Percentiles rank a stretch among this genome's conserved stretches.
Evolutionary conservation across 2,329 filamentous ascomycete species (phyloP).

Genomic region (Colletotrichum magnum): DNA sequence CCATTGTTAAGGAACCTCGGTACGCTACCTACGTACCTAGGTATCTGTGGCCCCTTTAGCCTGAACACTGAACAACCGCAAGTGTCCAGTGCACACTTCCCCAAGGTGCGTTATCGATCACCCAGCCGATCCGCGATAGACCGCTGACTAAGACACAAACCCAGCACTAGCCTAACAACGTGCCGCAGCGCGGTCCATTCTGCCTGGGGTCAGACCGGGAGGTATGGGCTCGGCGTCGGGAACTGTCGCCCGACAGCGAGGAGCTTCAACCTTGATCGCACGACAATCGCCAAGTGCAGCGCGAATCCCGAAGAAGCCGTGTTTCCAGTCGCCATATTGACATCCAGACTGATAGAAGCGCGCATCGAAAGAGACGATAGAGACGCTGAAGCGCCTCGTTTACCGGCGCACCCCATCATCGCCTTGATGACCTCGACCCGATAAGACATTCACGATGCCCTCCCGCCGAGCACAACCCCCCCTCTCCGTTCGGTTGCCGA

Average conservation of each 20-base stretch:
- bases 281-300: constrained; percentile 31
- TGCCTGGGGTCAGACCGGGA: constrained; percentile 8
- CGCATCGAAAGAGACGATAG: neutral
- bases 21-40: neutral
- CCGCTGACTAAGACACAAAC: constrained; percentile 30
- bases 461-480: constrained; percentile 57
- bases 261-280: constrained; percentile 39
- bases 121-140: neutral
- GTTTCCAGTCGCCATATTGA: neutral
- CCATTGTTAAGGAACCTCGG: too few species aligned
- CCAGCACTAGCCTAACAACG: too few species aligned
- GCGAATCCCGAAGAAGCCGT: constrained; percentile 1
- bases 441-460: constrained; percentile 42
- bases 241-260: constrained; percentile 27
- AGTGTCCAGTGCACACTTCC: neutral
- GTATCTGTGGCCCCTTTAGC: neutral
- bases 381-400: neutral
- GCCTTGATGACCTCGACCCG: constrained; percentile 27
- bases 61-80: too few species aligned
- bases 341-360: neutral
- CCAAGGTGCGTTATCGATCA: constrained; percentile 29
- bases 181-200: constrained; percentile 4
- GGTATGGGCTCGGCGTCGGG: constrained; percentile 27
- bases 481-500: constrained; percentile 54
- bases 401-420: constrained; percentile 16